Conservation (phyloP, 306 rosid species). For the Malus sieversii region DNA sequence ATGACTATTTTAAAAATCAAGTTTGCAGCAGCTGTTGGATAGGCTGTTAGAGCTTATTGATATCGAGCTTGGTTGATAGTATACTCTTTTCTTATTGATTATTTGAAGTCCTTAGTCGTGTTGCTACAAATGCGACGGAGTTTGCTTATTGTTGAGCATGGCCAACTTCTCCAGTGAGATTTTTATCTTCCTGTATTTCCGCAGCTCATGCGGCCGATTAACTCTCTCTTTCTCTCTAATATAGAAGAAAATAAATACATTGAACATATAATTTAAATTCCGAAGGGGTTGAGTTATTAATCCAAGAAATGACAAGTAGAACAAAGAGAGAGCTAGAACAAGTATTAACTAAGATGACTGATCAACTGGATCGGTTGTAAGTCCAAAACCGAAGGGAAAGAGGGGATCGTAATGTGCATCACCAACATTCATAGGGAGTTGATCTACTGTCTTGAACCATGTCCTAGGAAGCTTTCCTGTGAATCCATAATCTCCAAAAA, state of each 20-base stretch:
- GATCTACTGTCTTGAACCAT: conserved; percentile 11
- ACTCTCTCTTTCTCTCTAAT: no score
- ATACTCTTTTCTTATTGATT: no score
- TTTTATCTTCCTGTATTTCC: no score
- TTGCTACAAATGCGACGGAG: no score
- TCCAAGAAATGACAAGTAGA: neutral
- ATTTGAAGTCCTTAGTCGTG: no score
- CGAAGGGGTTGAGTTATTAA: neutral
- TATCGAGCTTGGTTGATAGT: no score
- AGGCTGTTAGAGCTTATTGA: neutral
- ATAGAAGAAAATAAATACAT: no score
- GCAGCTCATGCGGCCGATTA: no score
- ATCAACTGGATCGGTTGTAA: neutral
- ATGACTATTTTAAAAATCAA: no score
- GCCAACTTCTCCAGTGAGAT: no score
- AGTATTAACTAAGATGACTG: neutral
- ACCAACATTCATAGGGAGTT: conserved; percentile 19
- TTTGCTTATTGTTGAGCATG: no score
- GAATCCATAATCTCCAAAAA: conserved; percentile 18
- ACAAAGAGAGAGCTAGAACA: neutral
- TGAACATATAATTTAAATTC: neutral
- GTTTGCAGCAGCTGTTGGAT: no score
- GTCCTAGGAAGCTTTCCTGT: conserved; percentile 15
- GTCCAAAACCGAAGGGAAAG: conserved; percentile 13
- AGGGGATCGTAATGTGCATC: conserved; percentile 12